Conservation (phyloP, 2,329 filamentous ascomycete genomes). For the Colletotrichum chrysophilum region DNA sequence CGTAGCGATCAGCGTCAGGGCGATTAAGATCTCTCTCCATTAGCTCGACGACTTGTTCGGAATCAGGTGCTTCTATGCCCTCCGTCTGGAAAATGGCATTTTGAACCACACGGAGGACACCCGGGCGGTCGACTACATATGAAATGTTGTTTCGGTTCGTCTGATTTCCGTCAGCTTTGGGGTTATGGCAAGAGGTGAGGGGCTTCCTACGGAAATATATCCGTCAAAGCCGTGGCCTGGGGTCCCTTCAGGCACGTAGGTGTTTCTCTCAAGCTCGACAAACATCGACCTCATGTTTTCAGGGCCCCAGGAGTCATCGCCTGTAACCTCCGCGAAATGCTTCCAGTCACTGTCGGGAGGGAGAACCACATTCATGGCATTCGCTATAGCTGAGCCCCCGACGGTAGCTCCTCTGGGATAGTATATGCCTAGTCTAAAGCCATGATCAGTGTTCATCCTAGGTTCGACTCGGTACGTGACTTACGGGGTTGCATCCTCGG, state of each 20-base stretch:
- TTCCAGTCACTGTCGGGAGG: constrained; percentile 56
- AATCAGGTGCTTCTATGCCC: background rate
- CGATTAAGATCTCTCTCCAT: background rate
- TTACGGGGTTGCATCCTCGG: constrained; percentile 22
- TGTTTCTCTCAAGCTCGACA: constrained; percentile 48
- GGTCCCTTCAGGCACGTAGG: constrained; percentile 41
- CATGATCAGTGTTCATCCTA: background rate
- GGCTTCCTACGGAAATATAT: constrained; percentile 38
- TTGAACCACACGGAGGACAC: background rate
- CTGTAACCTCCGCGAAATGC: constrained; percentile 52
- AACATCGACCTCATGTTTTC: constrained; percentile 56
- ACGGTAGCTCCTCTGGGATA: constrained; percentile 31
- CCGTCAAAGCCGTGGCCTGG: constrained; percentile 55
- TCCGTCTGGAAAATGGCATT: background rate
- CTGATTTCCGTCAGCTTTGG: constrained; percentile 23
- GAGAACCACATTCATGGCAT: constrained; percentile 48
- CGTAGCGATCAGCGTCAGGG: background rate
- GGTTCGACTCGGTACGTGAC: background rate
- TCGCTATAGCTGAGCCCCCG: constrained; percentile 40
- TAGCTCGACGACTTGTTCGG: background rate
- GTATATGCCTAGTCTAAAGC: constrained; percentile 24
- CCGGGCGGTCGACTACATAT: background rate
- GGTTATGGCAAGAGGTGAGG: too few species aligned
- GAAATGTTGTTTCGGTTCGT: background rate
- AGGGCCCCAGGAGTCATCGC: constrained; percentile 53